These are phyloP conservation scores for Aspergillus coremiiformis DNA, from an alignment of 495 filamentous ascomycete species.

Conservation along the genomic window DNA sequence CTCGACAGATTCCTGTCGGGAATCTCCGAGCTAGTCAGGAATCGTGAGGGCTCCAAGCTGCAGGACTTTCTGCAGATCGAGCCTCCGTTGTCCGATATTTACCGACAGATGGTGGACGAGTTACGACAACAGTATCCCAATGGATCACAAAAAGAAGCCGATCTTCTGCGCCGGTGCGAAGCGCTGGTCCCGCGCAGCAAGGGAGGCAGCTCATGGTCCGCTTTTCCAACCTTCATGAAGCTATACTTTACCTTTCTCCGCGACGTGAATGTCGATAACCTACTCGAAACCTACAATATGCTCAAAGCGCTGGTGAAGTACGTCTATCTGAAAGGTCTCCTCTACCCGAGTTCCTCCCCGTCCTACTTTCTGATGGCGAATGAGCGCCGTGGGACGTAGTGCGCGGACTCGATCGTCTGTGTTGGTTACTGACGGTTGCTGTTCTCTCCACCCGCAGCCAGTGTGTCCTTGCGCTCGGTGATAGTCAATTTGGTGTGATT, in stretches of 20 bases:
- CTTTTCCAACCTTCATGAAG: constrained; percentile 68
- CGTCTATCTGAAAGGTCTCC: constrained; percentile 16
- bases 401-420: neutral
- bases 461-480: constrained; percentile 70
- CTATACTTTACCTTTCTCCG: constrained; percentile 73
- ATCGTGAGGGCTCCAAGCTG: constrained; percentile 47
- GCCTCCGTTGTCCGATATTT: constrained; percentile 56
- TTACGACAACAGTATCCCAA: constrained; percentile 50
- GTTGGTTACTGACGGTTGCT: neutral
- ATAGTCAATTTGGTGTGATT: constrained; percentile 68
- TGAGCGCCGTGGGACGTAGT: neutral
- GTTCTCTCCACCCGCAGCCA: constrained; percentile 36
- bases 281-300: constrained; percentile 65
- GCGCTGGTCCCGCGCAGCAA: constrained; percentile 49
- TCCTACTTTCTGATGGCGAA: neutral
- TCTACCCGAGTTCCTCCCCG: neutral
- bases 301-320: constrained; percentile 68
- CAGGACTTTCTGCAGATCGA: constrained; percentile 56
- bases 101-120: constrained; percentile 58
- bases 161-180: constrained; percentile 52
- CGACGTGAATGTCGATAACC: constrained; percentile 66
- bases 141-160: constrained; percentile 39
- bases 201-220: constrained; percentile 62
- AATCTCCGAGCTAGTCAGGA: constrained; percentile 45
- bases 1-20: constrained; percentile 51